A percentile compares a stretch with the other conserved stretches of the same genome.
Evolutionary conservation across 2,329 filamentous ascomycete genomes (phyloP).

Genomic region (Pseudogymnoascus sp.): DNA sequence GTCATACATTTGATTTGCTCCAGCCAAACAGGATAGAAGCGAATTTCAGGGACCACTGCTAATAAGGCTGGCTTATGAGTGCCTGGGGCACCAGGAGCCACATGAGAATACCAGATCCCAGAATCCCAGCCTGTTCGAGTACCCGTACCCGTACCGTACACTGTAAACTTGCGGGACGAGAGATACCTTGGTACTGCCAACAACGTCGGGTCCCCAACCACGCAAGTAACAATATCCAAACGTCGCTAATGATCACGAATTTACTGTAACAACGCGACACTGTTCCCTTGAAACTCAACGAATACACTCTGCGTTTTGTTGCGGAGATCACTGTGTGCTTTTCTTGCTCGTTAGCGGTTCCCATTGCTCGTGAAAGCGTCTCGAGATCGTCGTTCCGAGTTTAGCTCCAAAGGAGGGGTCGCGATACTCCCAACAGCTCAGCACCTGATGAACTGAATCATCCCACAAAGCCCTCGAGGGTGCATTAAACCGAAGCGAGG

Average conservation of each 20-base stretch:
- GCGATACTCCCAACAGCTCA: slow-evolving; percentile 4
- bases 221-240: not conserved
- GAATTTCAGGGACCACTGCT: slow-evolving; percentile 7
- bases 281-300: not conserved
- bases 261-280: not conserved
- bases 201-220: not conserved
- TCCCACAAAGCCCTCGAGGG: slow-evolving; percentile 1
- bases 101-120: not conserved
- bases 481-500: not conserved
- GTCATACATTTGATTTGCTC: not conserved
- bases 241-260: slow-evolving; percentile 5
- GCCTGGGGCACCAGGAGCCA: slow-evolving; percentile 4
- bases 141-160: not conserved
- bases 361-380: slow-evolving; percentile 3
- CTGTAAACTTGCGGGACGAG: not conserved
- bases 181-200: slow-evolving; percentile 8
- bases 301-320: not conserved
- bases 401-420: slow-evolving; percentile 5
- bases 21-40: slow-evolving; percentile 1
- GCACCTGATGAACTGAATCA: slow-evolving; percentile 3
- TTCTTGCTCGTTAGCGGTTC: not conserved
- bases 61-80: slow-evolving; percentile 6
- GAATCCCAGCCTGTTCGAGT: too few relatives aligned
- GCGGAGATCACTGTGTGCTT: not conserved
- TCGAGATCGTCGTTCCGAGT: slow-evolving; percentile 1